A percentile compares a stretch with the other conserved stretches of the same genome.
These are phyloP conservation scores for Gossypium aridum DNA, from an alignment of 441 rosid genomes.

Conservation along the genomic window DNA sequence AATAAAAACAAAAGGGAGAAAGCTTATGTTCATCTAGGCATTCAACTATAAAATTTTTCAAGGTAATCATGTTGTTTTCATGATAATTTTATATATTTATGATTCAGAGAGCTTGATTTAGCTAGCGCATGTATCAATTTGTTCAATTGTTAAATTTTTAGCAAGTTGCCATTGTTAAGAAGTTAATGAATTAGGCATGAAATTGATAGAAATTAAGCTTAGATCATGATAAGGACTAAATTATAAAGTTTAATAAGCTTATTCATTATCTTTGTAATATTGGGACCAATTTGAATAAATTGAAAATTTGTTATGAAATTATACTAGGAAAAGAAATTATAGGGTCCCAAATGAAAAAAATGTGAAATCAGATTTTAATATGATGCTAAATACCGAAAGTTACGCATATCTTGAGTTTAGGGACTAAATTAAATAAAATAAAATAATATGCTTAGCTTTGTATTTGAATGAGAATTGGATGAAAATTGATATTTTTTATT, in stretches of 20 bases:
- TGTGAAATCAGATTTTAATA: no score
- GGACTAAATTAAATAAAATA: background rate
- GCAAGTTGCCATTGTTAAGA: background rate
- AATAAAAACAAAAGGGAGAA: background rate
- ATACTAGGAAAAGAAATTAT: background rate
- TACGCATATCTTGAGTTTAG: no score
- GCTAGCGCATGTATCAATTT: background rate
- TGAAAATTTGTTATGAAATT: background rate
- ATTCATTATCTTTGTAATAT: background rate
- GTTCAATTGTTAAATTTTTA: background rate
- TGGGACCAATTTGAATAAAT: background rate
- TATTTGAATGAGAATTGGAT: background rate
- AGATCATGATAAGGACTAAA: background rate
- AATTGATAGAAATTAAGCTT: background rate
- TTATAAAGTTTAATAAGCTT: background rate
- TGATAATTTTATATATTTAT: no score
- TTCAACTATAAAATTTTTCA: background rate
- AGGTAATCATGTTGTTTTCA: background rate
- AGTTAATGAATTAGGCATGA: background rate
- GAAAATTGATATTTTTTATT: no score
- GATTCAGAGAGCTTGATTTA: background rate
- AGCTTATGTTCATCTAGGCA: background rate
- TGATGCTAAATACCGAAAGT: background rate
- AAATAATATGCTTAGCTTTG: background rate
- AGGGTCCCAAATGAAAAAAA: background rate